phyloP scores from a whole-genome alignment of 352 stramenopile genomes.

The Aphanomyces astaci region DNA sequence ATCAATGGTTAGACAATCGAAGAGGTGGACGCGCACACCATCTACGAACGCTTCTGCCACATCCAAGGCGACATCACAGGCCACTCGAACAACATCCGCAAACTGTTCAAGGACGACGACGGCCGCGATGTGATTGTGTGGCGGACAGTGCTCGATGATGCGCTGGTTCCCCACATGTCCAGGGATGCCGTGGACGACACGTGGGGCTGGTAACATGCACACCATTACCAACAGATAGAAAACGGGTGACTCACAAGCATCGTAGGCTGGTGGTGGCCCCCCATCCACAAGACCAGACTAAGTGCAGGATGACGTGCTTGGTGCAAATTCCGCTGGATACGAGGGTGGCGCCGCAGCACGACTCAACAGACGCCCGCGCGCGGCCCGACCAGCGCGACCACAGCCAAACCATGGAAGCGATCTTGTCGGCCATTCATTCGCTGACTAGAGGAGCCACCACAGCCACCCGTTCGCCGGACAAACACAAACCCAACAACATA shows the following conservation, averaged over 20 bases:
- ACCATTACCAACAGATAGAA: no score
- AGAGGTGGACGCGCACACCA: background rate
- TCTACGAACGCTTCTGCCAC: slow-evolving; percentile 8
- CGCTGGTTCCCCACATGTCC: slow-evolving; percentile 8
- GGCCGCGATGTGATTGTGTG: background rate
- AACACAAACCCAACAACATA: background rate
- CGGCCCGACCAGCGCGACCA: background rate
- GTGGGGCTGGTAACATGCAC: slow-evolving; percentile 20
- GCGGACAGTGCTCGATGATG: slow-evolving; percentile 20
- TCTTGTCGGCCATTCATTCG: background rate
- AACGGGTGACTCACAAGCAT: background rate
- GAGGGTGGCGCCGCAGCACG: background rate
- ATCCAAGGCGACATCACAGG: background rate
- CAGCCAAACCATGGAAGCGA: background rate
- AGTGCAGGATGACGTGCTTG: slow-evolving; percentile 1
- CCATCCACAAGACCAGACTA: background rate
- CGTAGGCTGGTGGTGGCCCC: background rate
- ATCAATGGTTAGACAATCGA: background rate
- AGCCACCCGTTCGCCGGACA: background rate
- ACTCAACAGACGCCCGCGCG: background rate
- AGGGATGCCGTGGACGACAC: background rate
- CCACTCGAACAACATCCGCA: slow-evolving; percentile 15
- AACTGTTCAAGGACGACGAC: background rate
- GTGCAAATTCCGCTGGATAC: background rate
- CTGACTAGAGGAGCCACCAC: no score